Percentiles rank a stretch among this genome's conserved stretches.
Conservation (phyloP, 139 green algal species). For the Chlorokybus atmophyticus region DNA sequence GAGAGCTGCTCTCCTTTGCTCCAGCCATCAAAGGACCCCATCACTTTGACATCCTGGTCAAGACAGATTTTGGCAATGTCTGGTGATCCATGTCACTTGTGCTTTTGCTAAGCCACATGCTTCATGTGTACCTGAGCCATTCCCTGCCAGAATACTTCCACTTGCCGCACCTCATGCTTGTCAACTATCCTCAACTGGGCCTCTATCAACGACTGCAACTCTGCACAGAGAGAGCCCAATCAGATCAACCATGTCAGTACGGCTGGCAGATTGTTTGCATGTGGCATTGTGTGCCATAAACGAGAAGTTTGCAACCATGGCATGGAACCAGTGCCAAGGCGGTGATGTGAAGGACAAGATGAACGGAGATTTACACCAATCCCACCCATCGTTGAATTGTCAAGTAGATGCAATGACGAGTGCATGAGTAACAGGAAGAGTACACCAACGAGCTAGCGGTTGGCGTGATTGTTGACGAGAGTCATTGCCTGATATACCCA, state of each 20-base stretch:
- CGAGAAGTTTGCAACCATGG: no score
- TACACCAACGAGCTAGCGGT: no score
- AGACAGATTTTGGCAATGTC: background rate
- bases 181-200: slow-evolving; percentile 6
- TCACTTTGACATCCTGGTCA: slow-evolving; percentile 29
- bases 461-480: no score
- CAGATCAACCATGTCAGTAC: background rate
- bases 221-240: background rate
- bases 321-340: no score
- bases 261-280: no score
- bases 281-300: no score
- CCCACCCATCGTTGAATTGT: no score
- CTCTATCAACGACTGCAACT: background rate
- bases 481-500: no score
- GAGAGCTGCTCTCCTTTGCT: slow-evolving; percentile 26
- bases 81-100: background rate
- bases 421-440: no score
- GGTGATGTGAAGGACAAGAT: no score
- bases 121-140: background rate
- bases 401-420: no score
- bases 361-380: no score
- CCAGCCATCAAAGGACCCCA: slow-evolving; percentile 33
- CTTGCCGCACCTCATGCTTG: slow-evolving; percentile 1
- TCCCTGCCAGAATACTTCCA: background rate
- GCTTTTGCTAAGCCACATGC: background rate